These are phyloP conservation scores for Stygiomarasmius scandens DNA, from an alignment of 1,284 basidiomycete genomes.

Conservation along the genomic window DNA sequence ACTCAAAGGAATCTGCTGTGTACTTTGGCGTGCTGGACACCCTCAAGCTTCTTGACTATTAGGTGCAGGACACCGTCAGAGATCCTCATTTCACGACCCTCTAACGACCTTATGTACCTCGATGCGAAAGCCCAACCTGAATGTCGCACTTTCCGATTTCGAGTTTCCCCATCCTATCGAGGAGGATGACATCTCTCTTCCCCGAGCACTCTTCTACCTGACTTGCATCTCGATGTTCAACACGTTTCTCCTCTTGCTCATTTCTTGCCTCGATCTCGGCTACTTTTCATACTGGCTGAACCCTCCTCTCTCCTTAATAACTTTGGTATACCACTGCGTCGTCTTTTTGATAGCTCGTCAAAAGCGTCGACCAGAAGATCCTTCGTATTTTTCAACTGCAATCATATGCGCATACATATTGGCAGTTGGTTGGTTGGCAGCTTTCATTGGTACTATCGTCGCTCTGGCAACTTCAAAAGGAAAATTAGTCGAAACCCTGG, in stretches of 20 bases:
- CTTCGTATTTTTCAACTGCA: conserved; percentile 36
- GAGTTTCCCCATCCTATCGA: conserved; percentile 11
- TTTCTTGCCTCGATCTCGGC: conserved; percentile 36
- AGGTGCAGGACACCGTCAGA: conserved; percentile 31
- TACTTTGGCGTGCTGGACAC: conserved; percentile 20
- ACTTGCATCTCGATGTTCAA: conserved; percentile 27
- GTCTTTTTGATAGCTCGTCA: conserved; percentile 30
- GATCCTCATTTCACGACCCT: not conserved
- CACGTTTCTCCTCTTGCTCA: conserved; percentile 27
- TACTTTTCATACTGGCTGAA: conserved; percentile 36
- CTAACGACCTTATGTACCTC: not conserved
- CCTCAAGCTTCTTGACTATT: conserved; percentile 1
- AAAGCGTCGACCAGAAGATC: conserved; percentile 25
- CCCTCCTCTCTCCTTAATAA: conserved; percentile 32
- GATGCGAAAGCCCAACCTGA: conserved; percentile 11
- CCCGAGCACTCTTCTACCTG: conserved; percentile 27
- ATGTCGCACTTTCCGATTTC: not conserved
- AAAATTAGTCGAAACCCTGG: conserved; percentile 21
- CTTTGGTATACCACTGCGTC: conserved; percentile 30
- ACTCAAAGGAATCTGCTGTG: not conserved
- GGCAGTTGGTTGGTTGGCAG: conserved; percentile 30
- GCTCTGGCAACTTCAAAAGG: conserved; percentile 23
- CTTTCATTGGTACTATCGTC: conserved; percentile 30
- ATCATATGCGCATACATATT: conserved; percentile 33
- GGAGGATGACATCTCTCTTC: conserved; percentile 6